phyloP scores from a whole-genome alignment of 2,329 filamentous ascomycete species.

The Alternaria hordeiaustralica region DNA sequence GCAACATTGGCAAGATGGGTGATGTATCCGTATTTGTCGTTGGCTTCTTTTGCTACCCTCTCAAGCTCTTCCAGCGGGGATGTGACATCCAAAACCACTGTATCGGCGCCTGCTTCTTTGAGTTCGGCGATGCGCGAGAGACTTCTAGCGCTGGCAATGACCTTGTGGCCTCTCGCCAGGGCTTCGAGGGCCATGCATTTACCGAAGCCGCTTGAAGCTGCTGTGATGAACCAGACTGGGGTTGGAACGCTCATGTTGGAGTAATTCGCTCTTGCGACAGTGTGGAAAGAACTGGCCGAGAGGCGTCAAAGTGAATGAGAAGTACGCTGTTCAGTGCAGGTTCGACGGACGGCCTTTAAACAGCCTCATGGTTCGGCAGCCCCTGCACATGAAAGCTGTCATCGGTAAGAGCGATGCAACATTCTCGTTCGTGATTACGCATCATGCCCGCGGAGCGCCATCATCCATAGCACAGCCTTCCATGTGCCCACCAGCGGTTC shows the following conservation, averaged over 20 bases:
- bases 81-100: constrained; percentile 52
- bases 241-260: not conserved
- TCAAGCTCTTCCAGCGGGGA: constrained; percentile 44
- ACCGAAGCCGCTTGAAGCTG: constrained; percentile 57
- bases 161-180: constrained; percentile 54
- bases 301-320: not conserved
- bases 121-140: constrained; percentile 44
- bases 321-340: not conserved
- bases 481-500: not conserved
- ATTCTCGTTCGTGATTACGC: not conserved
- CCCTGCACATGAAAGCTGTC: not conserved
- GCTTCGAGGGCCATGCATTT: constrained; percentile 53
- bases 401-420: not conserved
- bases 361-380: not conserved
- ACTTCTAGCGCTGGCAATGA: constrained; percentile 58
- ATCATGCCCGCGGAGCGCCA: not conserved
- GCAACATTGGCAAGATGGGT: constrained; percentile 58
- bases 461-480: not conserved
- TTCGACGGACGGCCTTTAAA: not conserved
- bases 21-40: constrained; percentile 50
- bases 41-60: constrained; percentile 45
- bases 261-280: not conserved
- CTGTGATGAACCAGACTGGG: constrained; percentile 58
- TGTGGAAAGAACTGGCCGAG: not conserved
- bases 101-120: constrained; percentile 45